Evolutionary conservation across 371 early-diverging fungal genomes (phyloP), one percentile per base, ranked within the genome.

Genomic region (Umbelopsis sp.): DNA sequence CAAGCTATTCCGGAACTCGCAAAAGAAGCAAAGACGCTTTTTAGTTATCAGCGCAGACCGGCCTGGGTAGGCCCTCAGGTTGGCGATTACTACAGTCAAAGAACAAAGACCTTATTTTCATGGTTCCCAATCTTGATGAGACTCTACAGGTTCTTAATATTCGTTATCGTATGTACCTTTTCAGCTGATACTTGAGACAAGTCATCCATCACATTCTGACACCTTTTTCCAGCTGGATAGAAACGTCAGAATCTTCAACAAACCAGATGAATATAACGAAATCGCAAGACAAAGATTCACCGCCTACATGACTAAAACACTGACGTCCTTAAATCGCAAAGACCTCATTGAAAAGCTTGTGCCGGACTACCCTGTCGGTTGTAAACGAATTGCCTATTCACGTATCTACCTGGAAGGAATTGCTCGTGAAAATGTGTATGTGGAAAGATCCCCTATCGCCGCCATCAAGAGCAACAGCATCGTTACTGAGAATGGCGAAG

Each of bases 301-400:
- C 9, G 16, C 12, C 12, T 57, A 35, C 35, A 57, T 57, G 57
- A 35, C 16, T 0, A 18, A 32, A 29, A 32, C 32, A 18, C 14
- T 76, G 6, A 53, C 32, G 5, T 65, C 76, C 48, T 18, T 51
- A 1, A 62, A 63, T 32, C 37, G 70, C 41, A 73, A 75, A 20
- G 71, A 65, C 8, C 64, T 86, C 22, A 77, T 78, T 37, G 68
- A 68, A n/a, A 81, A 80, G 52, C 38, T 84, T 44, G 81, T 84
- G 0, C 86, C 87, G 1, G 46, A 66, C 5, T 70, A 67, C 51
- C 57, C 64, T 20, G 68, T 68, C 7, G 78, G 78, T 3, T 78
- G 78, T 38, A 72, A 73, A 50, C 78, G 78, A n/a, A 70, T 78
- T 44, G 69, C 69, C 2, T 63, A 65, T 0, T 74, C 78, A 1